Evolutionary conservation across 2,329 filamentous ascomycete genomes (phyloP), one percentile per base, ranked within the genome.

Genomic region (Aurifilum marmelostoma): DNA sequence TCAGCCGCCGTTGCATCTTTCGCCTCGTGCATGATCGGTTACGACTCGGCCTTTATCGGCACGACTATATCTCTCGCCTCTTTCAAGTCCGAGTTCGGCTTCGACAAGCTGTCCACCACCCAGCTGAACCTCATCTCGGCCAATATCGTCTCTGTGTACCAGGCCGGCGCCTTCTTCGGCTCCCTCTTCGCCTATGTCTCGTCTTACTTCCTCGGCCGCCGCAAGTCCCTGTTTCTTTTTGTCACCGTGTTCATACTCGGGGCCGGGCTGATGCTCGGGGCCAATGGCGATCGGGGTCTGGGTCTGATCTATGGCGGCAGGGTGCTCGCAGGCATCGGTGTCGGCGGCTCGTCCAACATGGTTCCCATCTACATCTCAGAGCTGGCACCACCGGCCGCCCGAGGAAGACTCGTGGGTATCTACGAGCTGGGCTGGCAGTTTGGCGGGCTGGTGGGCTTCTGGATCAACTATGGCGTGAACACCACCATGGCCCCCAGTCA

Each of bases 161-260:
- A 95, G 79, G 92, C 92, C 12, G 92, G 92, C 69, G 92, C 92
- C 70, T 94, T 96, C 81, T 94, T 95, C 74, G 92, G 92, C 64
- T 88, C 89, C n/a, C 80, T 93, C 54, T 85, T 87, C 70, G 91
- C 89, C 68, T 94, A 91, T 73, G 84, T 82, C 11, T 85, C 87
- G 43, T 88, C 86, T 39, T 89, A 91, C 81, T 92, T 86, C 76
- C 81, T 90, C 71, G 92, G 92, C 37, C 86, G 92, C 29, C 87
- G 87, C 74, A 86, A 83, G 76, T 90, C 88, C 29, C 82, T 94
- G 2, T 80, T 89, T 72, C 72, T 88, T 61, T 91, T 89, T 76
- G 80, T 84, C 2, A 66, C 85, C 43, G 73, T 94, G 72, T 94
- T 94, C 78, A 83, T 88, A 66, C 75, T 94, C 12, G 92, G 92